Conservation (phyloP, 768 basidiomycete species). For the Rhodotorula babjevae region DNA sequence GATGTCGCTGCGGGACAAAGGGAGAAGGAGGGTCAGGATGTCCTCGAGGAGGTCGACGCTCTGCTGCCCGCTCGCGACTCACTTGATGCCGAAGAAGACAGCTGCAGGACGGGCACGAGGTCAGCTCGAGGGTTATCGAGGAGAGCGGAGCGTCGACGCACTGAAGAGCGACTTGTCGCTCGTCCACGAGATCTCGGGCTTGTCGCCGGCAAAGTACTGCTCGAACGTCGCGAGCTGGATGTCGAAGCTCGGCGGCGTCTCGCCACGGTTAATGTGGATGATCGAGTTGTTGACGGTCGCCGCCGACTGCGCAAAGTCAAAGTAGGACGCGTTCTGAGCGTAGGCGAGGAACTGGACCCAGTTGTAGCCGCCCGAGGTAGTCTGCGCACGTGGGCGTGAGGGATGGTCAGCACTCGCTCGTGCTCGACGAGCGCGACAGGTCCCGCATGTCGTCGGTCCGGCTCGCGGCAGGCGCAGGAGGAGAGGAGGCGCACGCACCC, state of each 20-base stretch:
- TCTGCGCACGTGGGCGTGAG: not conserved
- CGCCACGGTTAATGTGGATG: not conserved
- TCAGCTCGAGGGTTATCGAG: not conserved
- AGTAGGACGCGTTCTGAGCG: not conserved
- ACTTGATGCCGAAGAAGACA: slow-evolving; percentile 32
- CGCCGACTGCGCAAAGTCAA: slow-evolving; percentile 16
- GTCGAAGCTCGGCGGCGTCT: not conserved
- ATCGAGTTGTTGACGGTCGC: slow-evolving; percentile 9
- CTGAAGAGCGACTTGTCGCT: slow-evolving; percentile 10
- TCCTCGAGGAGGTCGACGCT: not conserved
- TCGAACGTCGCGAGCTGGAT: slow-evolving; percentile 3
- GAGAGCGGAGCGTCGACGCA: not conserved
- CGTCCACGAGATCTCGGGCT: slow-evolving; percentile 1
- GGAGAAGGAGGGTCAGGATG: not conserved
- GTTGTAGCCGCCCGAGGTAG: slow-evolving; percentile 15
- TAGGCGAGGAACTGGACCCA: slow-evolving; percentile 21
- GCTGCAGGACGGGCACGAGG: not conserved
- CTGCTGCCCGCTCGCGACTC: not conserved
- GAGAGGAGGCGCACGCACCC: not conserved
- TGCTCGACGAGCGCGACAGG: too few species aligned
- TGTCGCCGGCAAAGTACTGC: not conserved
- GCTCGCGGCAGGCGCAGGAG: not conserved
- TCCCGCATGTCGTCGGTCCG: too few species aligned
- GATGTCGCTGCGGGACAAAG: not conserved
- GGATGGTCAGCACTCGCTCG: not conserved